Conservation (phyloP, 2,329 filamentous ascomycete species). For the Furcasterigmium sp. region DNA sequence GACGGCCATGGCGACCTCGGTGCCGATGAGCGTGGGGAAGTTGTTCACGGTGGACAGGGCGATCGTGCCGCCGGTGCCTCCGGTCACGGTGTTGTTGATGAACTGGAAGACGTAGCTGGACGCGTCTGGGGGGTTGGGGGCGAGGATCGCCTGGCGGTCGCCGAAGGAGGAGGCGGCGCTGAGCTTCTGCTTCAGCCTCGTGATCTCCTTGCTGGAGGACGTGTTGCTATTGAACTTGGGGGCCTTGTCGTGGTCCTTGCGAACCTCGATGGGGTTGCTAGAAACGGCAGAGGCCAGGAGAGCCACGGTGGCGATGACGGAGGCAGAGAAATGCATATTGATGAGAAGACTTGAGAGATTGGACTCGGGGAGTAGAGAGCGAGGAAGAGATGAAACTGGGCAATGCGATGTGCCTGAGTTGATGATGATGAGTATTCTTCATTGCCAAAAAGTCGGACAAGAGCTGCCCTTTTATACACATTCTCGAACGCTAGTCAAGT, state of each 20-base stretch:
- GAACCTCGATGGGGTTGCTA: not conserved
- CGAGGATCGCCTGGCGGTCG: not conserved
- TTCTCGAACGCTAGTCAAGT: too few species aligned
- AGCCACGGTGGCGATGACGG: not conserved
- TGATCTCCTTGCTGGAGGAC: not conserved
- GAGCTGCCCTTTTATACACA: too few species aligned
- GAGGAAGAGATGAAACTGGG: too few species aligned
- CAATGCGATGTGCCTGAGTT: too few species aligned
- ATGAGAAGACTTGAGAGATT: not conserved
- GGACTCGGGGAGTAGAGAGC: too few species aligned
- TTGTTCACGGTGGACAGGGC: conserved; percentile 20
- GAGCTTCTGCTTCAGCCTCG: not conserved
- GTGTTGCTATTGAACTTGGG: not conserved
- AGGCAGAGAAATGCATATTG: not conserved
- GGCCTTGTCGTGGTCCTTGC: not conserved
- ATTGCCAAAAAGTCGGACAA: too few species aligned
- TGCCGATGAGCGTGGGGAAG: conserved; percentile 34
- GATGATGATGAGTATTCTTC: too few species aligned
- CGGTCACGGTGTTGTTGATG: conserved; percentile 13
- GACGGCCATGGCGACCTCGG: conserved; percentile 32
- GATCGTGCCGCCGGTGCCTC: conserved; percentile 10
- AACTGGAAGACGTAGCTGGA: conserved; percentile 16
- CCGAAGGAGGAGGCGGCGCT: not conserved
- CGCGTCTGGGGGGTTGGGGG: not conserved
- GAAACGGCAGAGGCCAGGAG: not conserved